Conservation (phyloP, 2,329 filamentous ascomycete species). For the Exophiala oligosperma region DNA sequence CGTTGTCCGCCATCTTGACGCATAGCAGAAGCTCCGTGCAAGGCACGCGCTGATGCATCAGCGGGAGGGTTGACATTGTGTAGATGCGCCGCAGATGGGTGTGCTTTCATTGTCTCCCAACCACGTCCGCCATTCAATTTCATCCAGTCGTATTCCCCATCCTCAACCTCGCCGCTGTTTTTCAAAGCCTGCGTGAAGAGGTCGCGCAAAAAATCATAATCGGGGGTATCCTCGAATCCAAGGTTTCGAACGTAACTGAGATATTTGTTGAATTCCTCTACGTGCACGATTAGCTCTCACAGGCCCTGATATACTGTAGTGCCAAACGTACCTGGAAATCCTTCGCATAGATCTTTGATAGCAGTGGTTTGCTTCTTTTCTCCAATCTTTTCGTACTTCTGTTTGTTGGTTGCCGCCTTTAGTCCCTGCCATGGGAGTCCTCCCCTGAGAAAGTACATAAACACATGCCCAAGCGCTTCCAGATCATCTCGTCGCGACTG, state of each 20-base stretch:
- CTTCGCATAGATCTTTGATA: conserved; percentile 95
- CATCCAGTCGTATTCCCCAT: conserved; percentile 99
- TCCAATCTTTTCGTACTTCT: conserved; percentile 99
- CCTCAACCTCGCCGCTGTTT: conserved; percentile 90
- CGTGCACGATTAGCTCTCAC: conserved; percentile 33
- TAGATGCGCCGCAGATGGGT: conserved; percentile 70
- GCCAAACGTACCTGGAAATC: conserved; percentile 68
- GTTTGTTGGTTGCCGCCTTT: conserved; percentile 75
- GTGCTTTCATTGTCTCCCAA: conserved; percentile 77
- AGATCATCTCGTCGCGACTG: conserved; percentile 95
- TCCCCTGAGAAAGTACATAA: conserved; percentile 68
- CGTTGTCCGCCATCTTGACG: conserved; percentile 22
- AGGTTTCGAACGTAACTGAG: conserved; percentile 96
- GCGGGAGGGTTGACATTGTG: conserved; percentile 77
- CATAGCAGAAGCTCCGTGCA: conserved; percentile 65
- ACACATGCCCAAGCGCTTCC: conserved; percentile 74
- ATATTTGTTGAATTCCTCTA: conserved; percentile 96
- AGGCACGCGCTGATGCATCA: conserved; percentile 79
- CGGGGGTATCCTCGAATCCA: conserved; percentile 95
- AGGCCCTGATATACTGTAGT: neutral
- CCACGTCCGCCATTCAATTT: conserved; percentile 92
- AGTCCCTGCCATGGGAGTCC: conserved; percentile 68
- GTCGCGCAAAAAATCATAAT: conserved; percentile 96
- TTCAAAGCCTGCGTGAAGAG: conserved; percentile 95
- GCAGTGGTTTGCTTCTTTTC: conserved; percentile 99